Percentiles rank a stretch among this genome's conserved stretches.
These are phyloP conservation scores for Teunomyces kruisii DNA, from an alignment of 805 yeast species.

Conservation along the genomic window DNA sequence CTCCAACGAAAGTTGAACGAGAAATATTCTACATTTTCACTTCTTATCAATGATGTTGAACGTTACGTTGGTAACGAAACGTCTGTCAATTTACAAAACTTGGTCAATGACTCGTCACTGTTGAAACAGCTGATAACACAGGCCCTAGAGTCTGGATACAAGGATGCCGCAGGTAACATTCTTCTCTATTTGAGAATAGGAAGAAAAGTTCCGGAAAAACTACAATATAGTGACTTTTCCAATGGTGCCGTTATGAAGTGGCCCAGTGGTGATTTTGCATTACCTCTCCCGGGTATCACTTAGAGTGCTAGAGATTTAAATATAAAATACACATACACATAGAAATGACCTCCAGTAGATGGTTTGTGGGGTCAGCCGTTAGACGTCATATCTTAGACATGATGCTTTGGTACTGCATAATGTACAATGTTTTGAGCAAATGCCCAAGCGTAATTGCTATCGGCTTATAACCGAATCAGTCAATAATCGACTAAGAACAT, in stretches of 20 bases:
- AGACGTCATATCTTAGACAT: not conserved
- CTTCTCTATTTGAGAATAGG: slow-evolving; percentile 59
- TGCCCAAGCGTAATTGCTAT: not conserved
- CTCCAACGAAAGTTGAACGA: slow-evolving; percentile 18
- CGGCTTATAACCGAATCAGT: not conserved
- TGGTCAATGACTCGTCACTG: slow-evolving; percentile 20
- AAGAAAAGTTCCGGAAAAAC: slow-evolving; percentile 39
- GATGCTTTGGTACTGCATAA: not conserved
- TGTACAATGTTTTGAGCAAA: not conserved
- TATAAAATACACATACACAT: not conserved
- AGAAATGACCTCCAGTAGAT: not conserved
- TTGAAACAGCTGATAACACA: slow-evolving; percentile 26
- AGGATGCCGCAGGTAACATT: slow-evolving; percentile 28
- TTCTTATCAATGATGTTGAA: slow-evolving; percentile 79
- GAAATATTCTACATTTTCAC: slow-evolving; percentile 52
- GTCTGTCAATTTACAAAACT: slow-evolving; percentile 36
- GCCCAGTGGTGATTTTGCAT: slow-evolving; percentile 57
- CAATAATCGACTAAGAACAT: too few relatives aligned
- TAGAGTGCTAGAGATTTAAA: slow-evolving; percentile 12
- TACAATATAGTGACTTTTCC: slow-evolving; percentile 59
- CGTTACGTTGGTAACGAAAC: slow-evolving; percentile 56
- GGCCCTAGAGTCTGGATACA: slow-evolving; percentile 24
- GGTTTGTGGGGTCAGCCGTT: not conserved
- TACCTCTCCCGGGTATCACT: slow-evolving; percentile 56
- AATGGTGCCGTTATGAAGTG: slow-evolving; percentile 58